Conservation (phyloP, 177 flowering plant species). For the Vitis hybrid region DNA sequence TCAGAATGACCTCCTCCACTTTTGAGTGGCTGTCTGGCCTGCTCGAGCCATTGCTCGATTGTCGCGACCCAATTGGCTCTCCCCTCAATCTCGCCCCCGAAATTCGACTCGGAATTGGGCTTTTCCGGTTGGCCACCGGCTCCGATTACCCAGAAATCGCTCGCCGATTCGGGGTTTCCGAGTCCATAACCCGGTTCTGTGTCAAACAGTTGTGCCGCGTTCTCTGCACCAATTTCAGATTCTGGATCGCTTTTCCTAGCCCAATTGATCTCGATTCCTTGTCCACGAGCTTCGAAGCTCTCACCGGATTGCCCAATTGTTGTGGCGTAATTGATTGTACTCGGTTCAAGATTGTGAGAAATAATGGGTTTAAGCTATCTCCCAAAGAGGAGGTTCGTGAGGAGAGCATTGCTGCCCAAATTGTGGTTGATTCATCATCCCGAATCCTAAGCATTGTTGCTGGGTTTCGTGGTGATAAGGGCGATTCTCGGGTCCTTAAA, state of each 20-base stretch:
- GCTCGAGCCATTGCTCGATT: conserved; percentile 84
- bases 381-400: not conserved
- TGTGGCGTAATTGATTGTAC: conserved; percentile 65
- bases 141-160: conserved; percentile 50
- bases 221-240: conserved; percentile 83
- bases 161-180: conserved; percentile 52
- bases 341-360: conserved; percentile 36
- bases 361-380: not conserved
- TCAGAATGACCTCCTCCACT: conserved; percentile 62
- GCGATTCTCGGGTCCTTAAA: conserved; percentile 42
- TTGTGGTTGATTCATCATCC: conserved; percentile 66
- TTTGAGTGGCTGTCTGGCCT: conserved; percentile 80
- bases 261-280: conserved; percentile 46
- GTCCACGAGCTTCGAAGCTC: conserved; percentile 40
- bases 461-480: conserved; percentile 59
- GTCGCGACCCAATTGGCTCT: conserved; percentile 71
- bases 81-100: conserved; percentile 61
- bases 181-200: conserved; percentile 57
- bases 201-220: conserved; percentile 81
- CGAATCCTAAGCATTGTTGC: conserved; percentile 69
- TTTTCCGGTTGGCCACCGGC: conserved; percentile 70
- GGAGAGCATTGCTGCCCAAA: conserved; percentile 58
- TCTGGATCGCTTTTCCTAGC: conserved; percentile 75
- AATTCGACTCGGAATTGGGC: conserved; percentile 72
- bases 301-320: conserved; percentile 74